Percentiles rank a stretch among this genome's conserved stretches.
phyloP scores from a whole-genome alignment of 1,284 basidiomycete genomes.

The Sporisorium exsertum region DNA sequence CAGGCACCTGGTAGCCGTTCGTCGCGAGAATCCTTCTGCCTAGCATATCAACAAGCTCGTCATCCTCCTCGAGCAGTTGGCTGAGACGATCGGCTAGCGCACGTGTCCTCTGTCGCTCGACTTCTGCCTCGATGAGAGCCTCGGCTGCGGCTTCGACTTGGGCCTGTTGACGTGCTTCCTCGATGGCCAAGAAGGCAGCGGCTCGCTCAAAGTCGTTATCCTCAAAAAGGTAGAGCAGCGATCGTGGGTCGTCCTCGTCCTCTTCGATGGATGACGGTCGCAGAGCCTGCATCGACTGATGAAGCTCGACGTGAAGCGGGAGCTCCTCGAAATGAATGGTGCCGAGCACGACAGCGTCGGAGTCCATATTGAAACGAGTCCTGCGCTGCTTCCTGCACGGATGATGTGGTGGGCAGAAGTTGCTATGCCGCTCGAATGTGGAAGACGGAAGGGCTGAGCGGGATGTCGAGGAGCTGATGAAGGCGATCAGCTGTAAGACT shows the following conservation, averaged over 20 bases:
- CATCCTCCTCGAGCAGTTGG: slow-evolving; percentile 49
- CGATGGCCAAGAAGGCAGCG: slow-evolving; percentile 25
- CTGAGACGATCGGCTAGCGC: slow-evolving; percentile 24
- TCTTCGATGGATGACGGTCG: slow-evolving; percentile 47
- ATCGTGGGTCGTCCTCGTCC: slow-evolving; percentile 39
- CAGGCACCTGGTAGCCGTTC: slow-evolving; percentile 41
- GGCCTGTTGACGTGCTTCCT: slow-evolving; percentile 26
- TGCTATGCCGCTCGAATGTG: background rate
- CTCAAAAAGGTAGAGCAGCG: slow-evolving; percentile 52
- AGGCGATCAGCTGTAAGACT: background rate
- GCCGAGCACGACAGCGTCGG: slow-evolving; percentile 18
- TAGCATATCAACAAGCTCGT: slow-evolving; percentile 49
- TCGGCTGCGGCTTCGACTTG: slow-evolving; percentile 17
- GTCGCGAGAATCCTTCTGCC: slow-evolving; percentile 51
- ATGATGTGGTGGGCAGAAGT: background rate
- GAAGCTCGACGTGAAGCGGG: slow-evolving; percentile 15
- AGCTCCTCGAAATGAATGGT: slow-evolving; percentile 42
- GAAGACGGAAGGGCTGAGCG: background rate
- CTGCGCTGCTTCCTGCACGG: background rate
- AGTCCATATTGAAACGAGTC: slow-evolving; percentile 8
- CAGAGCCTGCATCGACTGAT: slow-evolving; percentile 19
- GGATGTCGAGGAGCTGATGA: slow-evolving; percentile 1
- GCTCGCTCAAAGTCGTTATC: slow-evolving; percentile 44
- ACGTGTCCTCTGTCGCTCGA: slow-evolving; percentile 13
- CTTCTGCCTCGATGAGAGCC: slow-evolving; percentile 27